A percentile compares a stretch with the other conserved stretches of the same genome.
Conservation (phyloP, 78 protist genomes). For the Dictyostelium intermedium region DNA sequence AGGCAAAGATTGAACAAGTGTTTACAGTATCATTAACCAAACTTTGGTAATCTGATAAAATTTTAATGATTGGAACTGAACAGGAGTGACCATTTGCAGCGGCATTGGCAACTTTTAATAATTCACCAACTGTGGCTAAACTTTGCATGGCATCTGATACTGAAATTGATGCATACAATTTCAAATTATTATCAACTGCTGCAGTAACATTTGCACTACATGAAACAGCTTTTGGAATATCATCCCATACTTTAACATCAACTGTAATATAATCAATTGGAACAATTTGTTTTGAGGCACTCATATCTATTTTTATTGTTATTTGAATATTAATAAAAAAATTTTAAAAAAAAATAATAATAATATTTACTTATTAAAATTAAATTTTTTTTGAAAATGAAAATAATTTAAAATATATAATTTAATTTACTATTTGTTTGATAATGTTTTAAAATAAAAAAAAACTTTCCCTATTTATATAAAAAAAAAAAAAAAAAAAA, state of each 20-base stretch:
- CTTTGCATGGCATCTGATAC: not conserved
- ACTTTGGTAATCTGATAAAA: not conserved
- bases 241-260: constrained; percentile 6
- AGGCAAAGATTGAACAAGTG: not conserved
- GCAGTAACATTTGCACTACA: not conserved
- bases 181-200: not conserved
- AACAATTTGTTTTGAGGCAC: too few relatives aligned
- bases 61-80: not conserved
- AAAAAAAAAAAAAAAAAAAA: too few relatives aligned
- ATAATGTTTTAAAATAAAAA: too few relatives aligned
- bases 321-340: too few relatives aligned
- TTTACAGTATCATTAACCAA: not conserved
- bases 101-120: not conserved
- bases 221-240: not conserved
- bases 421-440: too few relatives aligned
- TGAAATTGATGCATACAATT: not conserved
- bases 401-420: too few relatives aligned
- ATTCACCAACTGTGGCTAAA: not conserved
- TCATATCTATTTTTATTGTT: too few relatives aligned
- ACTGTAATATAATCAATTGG: not conserved
- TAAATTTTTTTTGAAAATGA: too few relatives aligned
- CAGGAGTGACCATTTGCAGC: not conserved
- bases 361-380: too few relatives aligned
- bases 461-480: too few relatives aligned
- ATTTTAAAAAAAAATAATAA: too few relatives aligned